Evolutionary conservation across 192 early-diverging fungal genomes (phyloP), one percentile per base, ranked within the genome.

Genomic region (Chytriomyces sp.): DNA sequence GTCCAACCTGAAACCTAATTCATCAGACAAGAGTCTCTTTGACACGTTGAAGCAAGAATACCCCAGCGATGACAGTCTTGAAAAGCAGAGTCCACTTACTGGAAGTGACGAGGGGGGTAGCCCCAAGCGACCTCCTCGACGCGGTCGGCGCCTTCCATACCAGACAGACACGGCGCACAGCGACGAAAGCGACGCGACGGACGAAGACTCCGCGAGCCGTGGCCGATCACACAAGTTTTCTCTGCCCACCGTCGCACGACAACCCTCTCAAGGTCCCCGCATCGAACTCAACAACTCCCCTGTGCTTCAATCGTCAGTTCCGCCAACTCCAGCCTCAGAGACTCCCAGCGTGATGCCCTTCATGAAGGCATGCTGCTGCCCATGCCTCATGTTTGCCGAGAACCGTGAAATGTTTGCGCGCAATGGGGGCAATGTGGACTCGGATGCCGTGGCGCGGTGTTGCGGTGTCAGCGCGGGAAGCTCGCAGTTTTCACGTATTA

Each of bases 401-500:
- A 52, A 41, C 49, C 38, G 63, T 25, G 63, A 65, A 52, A 52
- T 65, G 41, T 65, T 65, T 65, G 25, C 52, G n/a, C 63, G 44
- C 8, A 52, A n/a, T 26, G 63, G 63, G 1, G 63, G 63, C 19
- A 0, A 26, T 19, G 28, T 65, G 17, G 63, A 65, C 8, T 8
- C 10, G 12, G 63, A 65, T 3, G 8, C 26, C 2, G 33, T 52
- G 8, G 38, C 19, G 8, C 19, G 10, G 22, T 41, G 39, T 10
- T 65, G 63, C 30, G 63, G 63, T 6, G 22, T 25, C 19, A 12
- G 12, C 41, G 8, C 17, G 25, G 19, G 28, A 12, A 14, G 19
- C 0, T 25, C 22, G 25, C 40, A 65, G 33, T 65, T n/a, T n/a
- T 17, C 28, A 32, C 63, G 63, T 33, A 52, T 65, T 22, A 49